Percentiles rank a stretch among this genome's conserved stretches.
These are phyloP conservation scores for Alternaria postmessia DNA, from an alignment of 2,329 filamentous ascomycete genomes.

Conservation along the genomic window DNA sequence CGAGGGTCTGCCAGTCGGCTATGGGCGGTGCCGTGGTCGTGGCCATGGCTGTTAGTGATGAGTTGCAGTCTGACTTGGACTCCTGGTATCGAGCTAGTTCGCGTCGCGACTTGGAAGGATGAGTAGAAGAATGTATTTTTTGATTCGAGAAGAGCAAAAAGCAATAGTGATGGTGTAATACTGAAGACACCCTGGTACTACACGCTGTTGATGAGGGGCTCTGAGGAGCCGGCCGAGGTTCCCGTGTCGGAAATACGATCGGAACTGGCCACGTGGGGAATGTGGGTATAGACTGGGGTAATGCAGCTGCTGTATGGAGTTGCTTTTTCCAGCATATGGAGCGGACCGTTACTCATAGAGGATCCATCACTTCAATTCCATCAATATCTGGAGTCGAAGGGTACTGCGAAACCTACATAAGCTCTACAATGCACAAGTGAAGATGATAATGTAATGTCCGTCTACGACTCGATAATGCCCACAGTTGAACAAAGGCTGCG, in stretches of 20 bases:
- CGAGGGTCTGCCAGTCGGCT: constrained; percentile 42
- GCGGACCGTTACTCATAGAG: background rate
- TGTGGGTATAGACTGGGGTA: constrained; percentile 8
- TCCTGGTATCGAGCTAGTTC: background rate
- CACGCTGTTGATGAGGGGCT: constrained; percentile 3
- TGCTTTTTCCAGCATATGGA: background rate
- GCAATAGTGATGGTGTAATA: background rate
- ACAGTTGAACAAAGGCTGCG: background rate
- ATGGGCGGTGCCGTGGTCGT: constrained; percentile 15
- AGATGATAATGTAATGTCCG: background rate
- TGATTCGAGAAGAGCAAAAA: background rate
- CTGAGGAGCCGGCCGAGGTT: constrained; percentile 19
- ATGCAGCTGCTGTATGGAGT: background rate
- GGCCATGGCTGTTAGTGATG: background rate
- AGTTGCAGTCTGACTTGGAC: background rate
- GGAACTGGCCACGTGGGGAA: background rate
- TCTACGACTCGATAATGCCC: background rate
- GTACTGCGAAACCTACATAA: background rate
- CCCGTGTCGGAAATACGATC: constrained; percentile 9
- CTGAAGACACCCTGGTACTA: background rate
- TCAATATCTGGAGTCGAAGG: background rate
- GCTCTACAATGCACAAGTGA: background rate
- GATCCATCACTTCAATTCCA: accelerated
- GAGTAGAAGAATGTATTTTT: background rate
- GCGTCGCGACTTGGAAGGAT: background rate